phyloP scores from a whole-genome alignment of 163 green algal species.

The Chloromonas sp. region DNA sequence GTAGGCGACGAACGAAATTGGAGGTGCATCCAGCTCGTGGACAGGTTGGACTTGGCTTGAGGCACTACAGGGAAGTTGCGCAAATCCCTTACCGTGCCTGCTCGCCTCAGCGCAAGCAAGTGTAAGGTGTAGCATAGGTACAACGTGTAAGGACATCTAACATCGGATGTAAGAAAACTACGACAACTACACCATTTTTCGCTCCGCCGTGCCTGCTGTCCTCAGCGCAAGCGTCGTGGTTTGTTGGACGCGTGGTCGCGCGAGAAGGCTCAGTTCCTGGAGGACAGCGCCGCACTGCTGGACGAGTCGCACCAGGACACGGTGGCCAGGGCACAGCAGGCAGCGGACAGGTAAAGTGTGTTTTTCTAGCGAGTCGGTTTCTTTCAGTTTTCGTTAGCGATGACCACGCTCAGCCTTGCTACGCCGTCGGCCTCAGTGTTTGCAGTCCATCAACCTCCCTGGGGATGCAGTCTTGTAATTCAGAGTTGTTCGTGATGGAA shows the following conservation, averaged over 20 bases:
- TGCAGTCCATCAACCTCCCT: neutral
- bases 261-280: slow-evolving; percentile 28
- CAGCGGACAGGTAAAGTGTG: slow-evolving; percentile 10
- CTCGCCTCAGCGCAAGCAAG: neutral
- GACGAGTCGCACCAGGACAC: slow-evolving; percentile 19
- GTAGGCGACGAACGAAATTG: neutral
- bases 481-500: neutral
- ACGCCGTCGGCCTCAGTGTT: neutral
- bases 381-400: neutral
- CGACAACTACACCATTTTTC: too few species aligned
- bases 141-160: neutral
- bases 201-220: neutral
- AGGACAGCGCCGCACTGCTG: slow-evolving; percentile 25
- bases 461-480: neutral
- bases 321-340: slow-evolving; percentile 13
- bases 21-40: neutral
- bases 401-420: neutral
- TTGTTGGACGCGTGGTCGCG: slow-evolving; percentile 24
- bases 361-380: neutral
- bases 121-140: neutral
- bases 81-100: too few species aligned
- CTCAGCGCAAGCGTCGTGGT: slow-evolving; percentile 16
- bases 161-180: too few species aligned
- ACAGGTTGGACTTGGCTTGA: too few species aligned
- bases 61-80: too few species aligned